Evolutionary conservation across 768 basidiomycete species (phyloP).

Genomic region (Boletus speciosus): DNA sequence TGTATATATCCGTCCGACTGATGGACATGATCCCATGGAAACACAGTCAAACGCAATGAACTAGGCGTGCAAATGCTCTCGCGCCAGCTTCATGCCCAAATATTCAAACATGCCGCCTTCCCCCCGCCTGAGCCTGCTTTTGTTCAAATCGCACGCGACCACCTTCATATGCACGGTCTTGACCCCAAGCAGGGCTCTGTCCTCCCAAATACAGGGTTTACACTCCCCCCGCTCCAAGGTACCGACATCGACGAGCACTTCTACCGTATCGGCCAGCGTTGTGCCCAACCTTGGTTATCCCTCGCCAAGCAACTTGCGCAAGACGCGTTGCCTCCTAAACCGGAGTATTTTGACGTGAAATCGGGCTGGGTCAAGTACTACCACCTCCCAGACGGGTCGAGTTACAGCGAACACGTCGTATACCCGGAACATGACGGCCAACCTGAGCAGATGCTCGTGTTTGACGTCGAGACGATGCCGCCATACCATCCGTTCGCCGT

Average conservation of each 20-base stretch:
- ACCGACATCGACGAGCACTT: conserved; percentile 85
- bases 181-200: conserved; percentile 76
- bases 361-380: conserved; percentile 91
- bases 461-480: conserved; percentile 94
- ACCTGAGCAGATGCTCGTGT: conserved; percentile 72
- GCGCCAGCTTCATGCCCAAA: conserved; percentile 71
- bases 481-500: conserved; percentile 76
- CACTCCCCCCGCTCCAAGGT: conserved; percentile 83
- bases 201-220: conserved; percentile 75
- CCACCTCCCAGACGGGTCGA: conserved; percentile 66
- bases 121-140: conserved; percentile 57
- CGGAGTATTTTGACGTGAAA: conserved; percentile 49
- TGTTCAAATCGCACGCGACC: conserved; percentile 73
- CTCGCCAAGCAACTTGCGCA: conserved; percentile 59
- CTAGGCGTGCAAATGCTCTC: conserved; percentile 94
- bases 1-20: not conserved
- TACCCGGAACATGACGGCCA: conserved; percentile 61
- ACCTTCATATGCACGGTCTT: conserved; percentile 79
- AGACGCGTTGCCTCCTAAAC: conserved; percentile 56
- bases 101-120: conserved; percentile 70
- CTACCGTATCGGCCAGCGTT: conserved; percentile 63
- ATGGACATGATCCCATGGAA: not conserved
- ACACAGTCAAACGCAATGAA: conserved; percentile 68
- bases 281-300: conserved; percentile 74
- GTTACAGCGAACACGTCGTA: conserved; percentile 69